Percentiles rank a stretch among this genome's conserved stretches.
These are phyloP conservation scores for Linanthus parryae DNA, from an alignment of 148 eudicot species.

Conservation along the genomic window DNA sequence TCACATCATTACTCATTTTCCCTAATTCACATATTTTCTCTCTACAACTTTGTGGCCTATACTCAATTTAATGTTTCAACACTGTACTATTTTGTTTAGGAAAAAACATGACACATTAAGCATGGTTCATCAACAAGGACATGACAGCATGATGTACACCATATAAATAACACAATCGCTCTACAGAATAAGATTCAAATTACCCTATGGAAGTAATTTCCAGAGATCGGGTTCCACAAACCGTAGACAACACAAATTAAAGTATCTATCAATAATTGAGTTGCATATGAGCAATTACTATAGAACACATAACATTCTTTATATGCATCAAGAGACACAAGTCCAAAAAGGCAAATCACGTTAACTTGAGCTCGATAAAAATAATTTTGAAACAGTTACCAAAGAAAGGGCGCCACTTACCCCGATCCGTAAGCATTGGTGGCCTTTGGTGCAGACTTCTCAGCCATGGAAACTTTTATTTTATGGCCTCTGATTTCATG, in stretches of 20 bases:
- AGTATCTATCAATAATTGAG: neutral
- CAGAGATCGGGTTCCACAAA: too few species aligned
- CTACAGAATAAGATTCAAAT: too few species aligned
- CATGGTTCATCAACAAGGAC: too few species aligned
- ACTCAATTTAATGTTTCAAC: too few species aligned
- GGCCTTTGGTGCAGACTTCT: constrained; percentile 75
- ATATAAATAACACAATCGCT: too few species aligned
- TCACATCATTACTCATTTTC: too few species aligned
- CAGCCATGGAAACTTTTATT: constrained; percentile 89
- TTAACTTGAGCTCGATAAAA: neutral
- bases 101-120: too few species aligned
- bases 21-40: too few species aligned
- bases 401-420: constrained; percentile 24
- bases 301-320: neutral
- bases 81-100: too few species aligned
- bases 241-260: neutral
- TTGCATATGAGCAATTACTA: neutral
- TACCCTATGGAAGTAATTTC: too few species aligned
- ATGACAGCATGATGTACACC: too few species aligned
- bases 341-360: neutral
- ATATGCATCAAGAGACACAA: neutral
- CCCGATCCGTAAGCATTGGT: constrained; percentile 53
- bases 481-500: constrained; percentile 74
- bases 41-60: too few species aligned
- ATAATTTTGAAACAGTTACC: neutral